Evolutionary conservation across 2,329 filamentous ascomycete genomes (phyloP).

Genomic region (Ilyonectria destructans): DNA sequence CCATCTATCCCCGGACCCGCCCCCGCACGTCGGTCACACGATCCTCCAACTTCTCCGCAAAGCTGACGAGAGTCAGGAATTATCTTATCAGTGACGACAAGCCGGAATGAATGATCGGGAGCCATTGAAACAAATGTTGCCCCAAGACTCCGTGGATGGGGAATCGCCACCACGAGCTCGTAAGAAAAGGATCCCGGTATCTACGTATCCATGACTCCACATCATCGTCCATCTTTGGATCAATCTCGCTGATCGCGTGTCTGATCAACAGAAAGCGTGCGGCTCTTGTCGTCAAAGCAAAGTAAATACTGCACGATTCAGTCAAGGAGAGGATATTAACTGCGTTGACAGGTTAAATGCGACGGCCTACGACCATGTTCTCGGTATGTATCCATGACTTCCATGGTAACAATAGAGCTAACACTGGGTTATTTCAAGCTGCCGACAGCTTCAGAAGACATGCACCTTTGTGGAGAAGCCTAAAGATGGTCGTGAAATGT

Average conservation of each 20-base stretch:
- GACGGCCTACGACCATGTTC: slow-evolving; percentile 6
- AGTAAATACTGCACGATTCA: background rate
- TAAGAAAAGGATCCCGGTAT: background rate
- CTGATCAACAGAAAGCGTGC: slow-evolving; percentile 1
- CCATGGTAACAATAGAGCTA: background rate
- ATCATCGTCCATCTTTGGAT: background rate
- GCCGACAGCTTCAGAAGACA: background rate
- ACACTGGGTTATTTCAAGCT: background rate
- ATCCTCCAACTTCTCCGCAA: too few relatives aligned
- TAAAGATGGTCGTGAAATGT: background rate
- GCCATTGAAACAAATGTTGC: background rate
- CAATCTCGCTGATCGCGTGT: background rate
- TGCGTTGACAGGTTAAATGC: background rate
- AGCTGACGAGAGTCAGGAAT: too few relatives aligned
- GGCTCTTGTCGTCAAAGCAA: slow-evolving; percentile 1
- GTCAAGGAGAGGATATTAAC: background rate
- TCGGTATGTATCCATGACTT: background rate
- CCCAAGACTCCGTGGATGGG: background rate
- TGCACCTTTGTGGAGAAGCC: slow-evolving; percentile 1
- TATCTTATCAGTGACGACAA: too few relatives aligned
- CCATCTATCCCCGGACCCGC: too few relatives aligned
- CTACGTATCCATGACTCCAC: background rate
- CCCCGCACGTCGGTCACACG: too few relatives aligned
- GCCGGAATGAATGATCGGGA: too few relatives aligned
- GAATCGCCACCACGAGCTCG: background rate